These are phyloP conservation scores for Amphichorda felina DNA, from an alignment of 2,329 filamentous ascomycete species.

Conservation along the genomic window DNA sequence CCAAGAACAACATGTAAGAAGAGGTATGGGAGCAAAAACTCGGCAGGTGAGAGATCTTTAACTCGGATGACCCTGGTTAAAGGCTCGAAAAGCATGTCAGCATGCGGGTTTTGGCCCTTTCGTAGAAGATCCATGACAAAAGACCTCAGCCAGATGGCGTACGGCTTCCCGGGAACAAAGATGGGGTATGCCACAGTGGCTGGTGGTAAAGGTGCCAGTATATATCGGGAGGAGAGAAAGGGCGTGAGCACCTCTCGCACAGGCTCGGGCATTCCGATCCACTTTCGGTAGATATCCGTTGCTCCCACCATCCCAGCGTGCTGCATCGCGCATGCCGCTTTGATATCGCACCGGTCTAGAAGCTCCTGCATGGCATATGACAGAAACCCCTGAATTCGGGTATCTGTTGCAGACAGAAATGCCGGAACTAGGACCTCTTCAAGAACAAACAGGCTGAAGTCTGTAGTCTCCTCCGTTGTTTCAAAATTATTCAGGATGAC, in stretches of 20 bases:
- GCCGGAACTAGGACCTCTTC: slow-evolving; percentile 82
- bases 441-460: slow-evolving; percentile 77
- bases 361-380: slow-evolving; percentile 93
- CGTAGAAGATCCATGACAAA: slow-evolving; percentile 76
- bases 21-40: slow-evolving; percentile 81
- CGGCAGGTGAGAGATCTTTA: slow-evolving; percentile 75
- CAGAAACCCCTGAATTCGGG: slow-evolving; percentile 77
- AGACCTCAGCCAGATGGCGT: slow-evolving; percentile 69
- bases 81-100: slow-evolving; percentile 67
- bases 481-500: slow-evolving; percentile 83
- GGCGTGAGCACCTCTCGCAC: slow-evolving; percentile 76
- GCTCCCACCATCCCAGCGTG: slow-evolving; percentile 30
- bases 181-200: slow-evolving; percentile 61
- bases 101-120: slow-evolving; percentile 62
- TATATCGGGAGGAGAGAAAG: slow-evolving; percentile 76
- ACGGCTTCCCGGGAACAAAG: slow-evolving; percentile 55
- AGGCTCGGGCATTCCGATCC: slow-evolving; percentile 64
- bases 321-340: slow-evolving; percentile 34
- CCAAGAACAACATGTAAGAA: slow-evolving; percentile 74
- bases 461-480: slow-evolving; percentile 61
- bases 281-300: slow-evolving; percentile 57
- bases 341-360: slow-evolving; percentile 66
- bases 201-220: slow-evolving; percentile 50
- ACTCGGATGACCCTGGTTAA: slow-evolving; percentile 72
- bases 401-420: slow-evolving; percentile 83